Conservation (phyloP, 805 yeast species). For the Hanseniaspora mollemarum region DNA sequence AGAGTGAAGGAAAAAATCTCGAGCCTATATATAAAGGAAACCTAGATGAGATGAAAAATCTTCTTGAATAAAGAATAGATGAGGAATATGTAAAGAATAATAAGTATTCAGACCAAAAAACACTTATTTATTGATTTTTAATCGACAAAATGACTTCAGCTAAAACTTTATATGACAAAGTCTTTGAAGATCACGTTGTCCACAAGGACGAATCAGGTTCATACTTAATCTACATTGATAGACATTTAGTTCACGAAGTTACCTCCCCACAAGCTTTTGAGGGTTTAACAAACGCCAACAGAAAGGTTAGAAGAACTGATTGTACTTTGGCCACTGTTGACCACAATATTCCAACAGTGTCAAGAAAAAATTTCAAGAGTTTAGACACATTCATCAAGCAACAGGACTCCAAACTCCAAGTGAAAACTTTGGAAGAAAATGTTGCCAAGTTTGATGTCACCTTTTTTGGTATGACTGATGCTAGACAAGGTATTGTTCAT, state of each 20-base stretch:
- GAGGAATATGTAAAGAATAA: too few species aligned
- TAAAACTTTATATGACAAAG: slow-evolving; percentile 86
- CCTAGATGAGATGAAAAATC: too few species aligned
- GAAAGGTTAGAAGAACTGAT: slow-evolving; percentile 81
- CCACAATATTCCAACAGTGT: slow-evolving; percentile 90
- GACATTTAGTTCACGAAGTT: slow-evolving; percentile 96
- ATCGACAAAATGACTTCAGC: slow-evolving; percentile 30
- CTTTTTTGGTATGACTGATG: slow-evolving; percentile 88
- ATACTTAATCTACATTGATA: slow-evolving; percentile 78
- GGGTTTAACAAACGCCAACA: slow-evolving; percentile 77
- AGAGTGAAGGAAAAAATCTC: too few species aligned
- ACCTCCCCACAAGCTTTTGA: slow-evolving; percentile 99
- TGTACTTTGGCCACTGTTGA: slow-evolving; percentile 92
- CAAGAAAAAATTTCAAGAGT: slow-evolving; percentile 66
- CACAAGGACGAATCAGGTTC: slow-evolving; percentile 83
- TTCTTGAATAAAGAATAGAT: too few species aligned
- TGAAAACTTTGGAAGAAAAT: slow-evolving; percentile 80
- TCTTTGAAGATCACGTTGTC: slow-evolving; percentile 87
- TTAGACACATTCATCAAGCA: slow-evolving; percentile 75
- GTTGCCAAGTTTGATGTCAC: slow-evolving; percentile 83
- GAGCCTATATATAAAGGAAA: too few species aligned
- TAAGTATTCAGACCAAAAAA: too few species aligned
- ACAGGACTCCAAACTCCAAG: slow-evolving; percentile 86
- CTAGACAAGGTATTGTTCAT: slow-evolving; percentile 96
- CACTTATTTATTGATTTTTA: neutral